These are phyloP conservation scores for Blastobotrys persicus DNA, from an alignment of 1,139 yeast species.

Conservation along the genomic window DNA sequence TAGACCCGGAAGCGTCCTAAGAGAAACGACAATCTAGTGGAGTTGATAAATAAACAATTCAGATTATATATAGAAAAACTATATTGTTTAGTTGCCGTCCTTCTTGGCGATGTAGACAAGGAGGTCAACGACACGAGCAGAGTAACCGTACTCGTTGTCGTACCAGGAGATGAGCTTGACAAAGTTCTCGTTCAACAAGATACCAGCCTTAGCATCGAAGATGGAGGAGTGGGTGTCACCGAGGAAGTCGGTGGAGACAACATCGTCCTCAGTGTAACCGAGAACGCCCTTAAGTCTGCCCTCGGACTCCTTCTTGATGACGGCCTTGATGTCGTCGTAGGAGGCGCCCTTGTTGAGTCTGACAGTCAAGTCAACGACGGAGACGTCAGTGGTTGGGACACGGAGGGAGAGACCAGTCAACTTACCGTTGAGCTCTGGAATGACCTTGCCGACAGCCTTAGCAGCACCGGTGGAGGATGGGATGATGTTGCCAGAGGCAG, in stretches of 20 bases:
- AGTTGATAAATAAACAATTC: not conserved
- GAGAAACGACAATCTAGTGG: too few species aligned
- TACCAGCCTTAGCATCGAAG: conserved; percentile 85
- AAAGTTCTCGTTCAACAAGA: conserved; percentile 75
- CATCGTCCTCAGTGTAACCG: conserved; percentile 85
- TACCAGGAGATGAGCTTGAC: conserved; percentile 87
- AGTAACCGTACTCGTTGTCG: conserved; percentile 91
- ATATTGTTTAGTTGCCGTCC: conserved; percentile 32
- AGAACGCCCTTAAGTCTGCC: conserved; percentile 71
- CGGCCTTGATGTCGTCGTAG: conserved; percentile 72
- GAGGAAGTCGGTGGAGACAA: conserved; percentile 81
- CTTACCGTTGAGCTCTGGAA: conserved; percentile 84
- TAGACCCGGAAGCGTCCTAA: too few species aligned
- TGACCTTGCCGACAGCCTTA: conserved; percentile 88
- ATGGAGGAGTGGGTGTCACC: conserved; percentile 76
- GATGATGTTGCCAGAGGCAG: conserved; percentile 86
- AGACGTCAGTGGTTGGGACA: conserved; percentile 84
- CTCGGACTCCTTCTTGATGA: conserved; percentile 66
- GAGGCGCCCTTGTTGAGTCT: conserved; percentile 67
- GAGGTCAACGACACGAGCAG: conserved; percentile 87
- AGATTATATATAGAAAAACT: too few species aligned
- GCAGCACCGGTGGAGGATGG: conserved; percentile 94
- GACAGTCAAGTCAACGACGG: conserved; percentile 72
- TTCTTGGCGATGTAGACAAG: conserved; percentile 63
- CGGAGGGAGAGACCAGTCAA: conserved; percentile 87